These are phyloP conservation scores for Pichia sp. DNA, from an alignment of 1,139 yeast species.

Conservation along the genomic window DNA sequence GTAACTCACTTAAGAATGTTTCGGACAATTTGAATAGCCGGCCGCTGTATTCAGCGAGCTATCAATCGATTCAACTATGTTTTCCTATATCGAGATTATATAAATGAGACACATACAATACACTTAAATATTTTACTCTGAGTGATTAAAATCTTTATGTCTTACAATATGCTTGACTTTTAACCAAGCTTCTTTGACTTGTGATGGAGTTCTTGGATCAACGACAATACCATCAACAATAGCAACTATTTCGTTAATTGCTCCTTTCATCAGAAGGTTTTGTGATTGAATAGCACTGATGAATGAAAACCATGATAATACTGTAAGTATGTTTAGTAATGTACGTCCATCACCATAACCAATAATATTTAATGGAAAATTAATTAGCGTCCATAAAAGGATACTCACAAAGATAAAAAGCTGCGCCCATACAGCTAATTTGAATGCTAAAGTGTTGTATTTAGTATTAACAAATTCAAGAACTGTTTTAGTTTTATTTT, in stretches of 20 bases:
- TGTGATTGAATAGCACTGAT: constrained; percentile 75
- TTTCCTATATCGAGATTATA: neutral
- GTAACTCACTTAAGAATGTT: no score
- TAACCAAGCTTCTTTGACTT: constrained; percentile 56
- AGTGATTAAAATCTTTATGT: constrained; percentile 5
- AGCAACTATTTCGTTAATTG: constrained; percentile 65
- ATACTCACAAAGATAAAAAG: neutral
- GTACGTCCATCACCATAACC: constrained; percentile 17
- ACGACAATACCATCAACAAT: constrained; percentile 61
- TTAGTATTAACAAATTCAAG: constrained; percentile 6
- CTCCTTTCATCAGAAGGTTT: constrained; percentile 66
- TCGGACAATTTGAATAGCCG: no score
- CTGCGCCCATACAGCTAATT: constrained; percentile 12
- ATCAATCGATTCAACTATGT: no score
- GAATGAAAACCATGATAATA: constrained; percentile 34
- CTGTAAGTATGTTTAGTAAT: constrained; percentile 8
- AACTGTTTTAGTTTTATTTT: constrained; percentile 15
- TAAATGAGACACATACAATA: neutral
- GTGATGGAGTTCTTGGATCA: constrained; percentile 52
- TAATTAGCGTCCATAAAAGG: constrained; percentile 9
- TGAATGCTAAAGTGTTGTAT: constrained; percentile 9
- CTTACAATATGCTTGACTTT: constrained; percentile 36
- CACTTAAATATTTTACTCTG: neutral
- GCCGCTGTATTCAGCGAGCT: no score
- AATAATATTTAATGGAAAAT: constrained; percentile 14